Conservation (phyloP, 345 rosid genomes). For the Carallia pectinifolia region DNA sequence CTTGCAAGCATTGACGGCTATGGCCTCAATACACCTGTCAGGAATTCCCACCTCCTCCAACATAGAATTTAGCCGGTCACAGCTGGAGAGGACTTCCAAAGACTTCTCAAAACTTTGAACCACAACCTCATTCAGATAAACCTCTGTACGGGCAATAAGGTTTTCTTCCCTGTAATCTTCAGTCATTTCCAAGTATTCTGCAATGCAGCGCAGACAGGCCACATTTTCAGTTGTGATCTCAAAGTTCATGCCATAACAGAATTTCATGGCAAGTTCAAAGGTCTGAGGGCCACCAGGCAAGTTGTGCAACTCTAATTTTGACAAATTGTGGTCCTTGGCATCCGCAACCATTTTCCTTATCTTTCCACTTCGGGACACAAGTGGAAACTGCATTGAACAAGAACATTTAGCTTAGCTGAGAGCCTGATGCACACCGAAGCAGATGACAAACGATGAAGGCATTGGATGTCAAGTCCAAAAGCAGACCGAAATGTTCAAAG, state of each 20-base stretch:
- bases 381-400: conserved; percentile 57
- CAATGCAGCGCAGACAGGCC: conserved; percentile 63
- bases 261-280: conserved; percentile 84
- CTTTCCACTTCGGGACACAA: conserved; percentile 81
- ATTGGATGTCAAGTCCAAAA: too few relatives aligned
- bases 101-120: conserved; percentile 63
- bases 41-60: conserved; percentile 58
- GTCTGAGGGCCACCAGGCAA: conserved; percentile 73
- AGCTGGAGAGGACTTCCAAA: conserved; percentile 56
- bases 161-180: conserved; percentile 75
- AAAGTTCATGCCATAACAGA: conserved; percentile 86
- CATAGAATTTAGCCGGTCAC: conserved; percentile 43
- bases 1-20: conserved; percentile 67
- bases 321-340: conserved; percentile 47
- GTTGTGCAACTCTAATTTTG: conserved; percentile 52
- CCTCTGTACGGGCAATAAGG: conserved; percentile 56
- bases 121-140: conserved; percentile 53
- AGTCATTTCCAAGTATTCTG: conserved; percentile 80
- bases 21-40: conserved; percentile 63
- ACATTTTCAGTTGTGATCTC: conserved; percentile 72
- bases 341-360: conserved; percentile 65
- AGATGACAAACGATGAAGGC: too few relatives aligned
- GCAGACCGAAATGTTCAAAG: neutral
- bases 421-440: too few relatives aligned
- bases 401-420: neutral